phyloP scores from a whole-genome alignment of 331 rosid species.

The Stylosanthes scabra region DNA sequence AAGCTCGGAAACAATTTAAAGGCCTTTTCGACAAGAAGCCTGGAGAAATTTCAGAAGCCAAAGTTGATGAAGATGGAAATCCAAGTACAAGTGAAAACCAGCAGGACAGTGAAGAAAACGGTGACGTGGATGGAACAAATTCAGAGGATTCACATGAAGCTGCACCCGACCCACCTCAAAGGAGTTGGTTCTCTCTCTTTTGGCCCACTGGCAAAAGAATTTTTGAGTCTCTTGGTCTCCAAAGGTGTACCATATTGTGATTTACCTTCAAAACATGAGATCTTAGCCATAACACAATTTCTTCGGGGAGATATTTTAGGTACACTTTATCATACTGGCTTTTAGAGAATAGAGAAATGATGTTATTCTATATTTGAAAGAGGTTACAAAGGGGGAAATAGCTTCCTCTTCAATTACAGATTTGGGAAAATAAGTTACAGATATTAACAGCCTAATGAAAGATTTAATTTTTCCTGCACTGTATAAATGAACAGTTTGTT shows the following conservation, averaged over 20 bases:
- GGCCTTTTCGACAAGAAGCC: conserved; percentile 97
- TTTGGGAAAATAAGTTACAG: too few relatives aligned
- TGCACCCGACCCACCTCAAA: conserved; percentile 38
- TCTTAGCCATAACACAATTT: conserved; percentile 21
- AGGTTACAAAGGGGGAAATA: too few relatives aligned
- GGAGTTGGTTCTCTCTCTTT: conserved; percentile 64
- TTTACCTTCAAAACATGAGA: conserved; percentile 1
- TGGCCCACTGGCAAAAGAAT: conserved; percentile 62
- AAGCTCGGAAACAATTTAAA: conserved; percentile 83
- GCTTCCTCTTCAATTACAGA: too few relatives aligned
- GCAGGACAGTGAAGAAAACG: conserved; percentile 45
- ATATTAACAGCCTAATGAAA: too few relatives aligned
- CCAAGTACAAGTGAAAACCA: conserved; percentile 49
- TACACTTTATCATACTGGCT: conserved; percentile 13
- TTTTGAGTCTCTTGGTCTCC: conserved; percentile 61
- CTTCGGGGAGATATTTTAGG: conserved; percentile 28
- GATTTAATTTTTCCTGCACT: too few relatives aligned
- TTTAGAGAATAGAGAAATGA: neutral
- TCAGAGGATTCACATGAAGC: conserved; percentile 63
- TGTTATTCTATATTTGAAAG: too few relatives aligned
- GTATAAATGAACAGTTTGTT: too few relatives aligned
- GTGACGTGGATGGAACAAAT: conserved; percentile 48
- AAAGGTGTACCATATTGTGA: conserved; percentile 50
- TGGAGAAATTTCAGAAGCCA: conserved; percentile 81
- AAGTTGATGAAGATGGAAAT: conserved; percentile 49